These are phyloP conservation scores for Tolypocladium tropicale DNA, from an alignment of 2,329 filamentous ascomycete genomes.

Conservation along the genomic window DNA sequence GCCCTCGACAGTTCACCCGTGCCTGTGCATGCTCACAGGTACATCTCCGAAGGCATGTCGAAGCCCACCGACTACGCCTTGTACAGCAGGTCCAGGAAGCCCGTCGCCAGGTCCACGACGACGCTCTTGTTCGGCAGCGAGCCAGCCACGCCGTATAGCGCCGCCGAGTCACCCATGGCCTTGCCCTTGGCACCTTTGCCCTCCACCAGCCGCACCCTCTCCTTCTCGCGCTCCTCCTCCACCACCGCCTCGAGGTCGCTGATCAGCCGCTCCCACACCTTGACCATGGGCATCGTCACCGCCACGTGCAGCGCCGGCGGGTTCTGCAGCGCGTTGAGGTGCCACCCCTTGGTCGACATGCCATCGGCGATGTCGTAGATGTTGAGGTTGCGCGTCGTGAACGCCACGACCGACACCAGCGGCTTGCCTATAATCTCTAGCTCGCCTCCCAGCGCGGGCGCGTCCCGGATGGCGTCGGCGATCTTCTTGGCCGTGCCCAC, in stretches of 20 bases:
- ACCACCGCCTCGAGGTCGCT: constrained; percentile 58
- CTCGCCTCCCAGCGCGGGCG: constrained; percentile 58
- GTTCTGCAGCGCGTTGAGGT: constrained; percentile 86
- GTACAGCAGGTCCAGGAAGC: constrained; percentile 88
- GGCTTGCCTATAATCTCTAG: constrained; percentile 76
- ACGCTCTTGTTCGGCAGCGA: constrained; percentile 93
- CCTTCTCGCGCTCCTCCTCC: constrained; percentile 71
- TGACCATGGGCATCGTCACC: constrained; percentile 77
- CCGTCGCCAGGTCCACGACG: constrained; percentile 79
- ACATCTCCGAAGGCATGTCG: neutral
- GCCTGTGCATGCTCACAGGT: neutral
- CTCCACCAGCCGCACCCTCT: constrained; percentile 59
- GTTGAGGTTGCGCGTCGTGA: constrained; percentile 72
- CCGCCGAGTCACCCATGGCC: constrained; percentile 69
- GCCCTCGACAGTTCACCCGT: neutral
- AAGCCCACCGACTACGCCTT: constrained; percentile 52
- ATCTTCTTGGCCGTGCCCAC: constrained; percentile 81
- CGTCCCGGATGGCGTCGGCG: constrained; percentile 59
- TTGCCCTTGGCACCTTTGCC: constrained; percentile 56
- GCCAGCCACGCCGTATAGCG: constrained; percentile 89
- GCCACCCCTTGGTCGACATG: constrained; percentile 81
- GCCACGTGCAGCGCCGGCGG: constrained; percentile 91
- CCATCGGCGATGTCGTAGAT: constrained; percentile 91
- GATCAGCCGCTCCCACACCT: constrained; percentile 70
- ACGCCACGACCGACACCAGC: constrained; percentile 83